Percentiles rank a stretch among this genome's conserved stretches.
phyloP scores from a whole-genome alignment of 768 basidiomycete genomes.

The Cystofilobasidium bisporidii region DNA sequence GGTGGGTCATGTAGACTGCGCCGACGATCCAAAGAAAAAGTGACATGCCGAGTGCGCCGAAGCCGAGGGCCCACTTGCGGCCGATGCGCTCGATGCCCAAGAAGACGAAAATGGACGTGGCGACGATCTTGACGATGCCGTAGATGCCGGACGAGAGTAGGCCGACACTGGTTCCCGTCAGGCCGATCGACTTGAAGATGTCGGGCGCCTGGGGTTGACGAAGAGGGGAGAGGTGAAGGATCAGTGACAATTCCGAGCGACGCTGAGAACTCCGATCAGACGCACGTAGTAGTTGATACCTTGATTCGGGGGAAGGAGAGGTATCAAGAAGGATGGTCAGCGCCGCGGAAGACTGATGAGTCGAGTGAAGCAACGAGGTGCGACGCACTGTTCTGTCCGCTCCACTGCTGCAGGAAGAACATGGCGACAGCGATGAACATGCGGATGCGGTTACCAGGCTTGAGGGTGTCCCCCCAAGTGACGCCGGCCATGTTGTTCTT shows the following conservation, averaged over 20 bases:
- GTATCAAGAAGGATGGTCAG: neutral
- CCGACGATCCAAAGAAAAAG: slow-evolving; percentile 13
- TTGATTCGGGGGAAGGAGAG: too few relatives aligned
- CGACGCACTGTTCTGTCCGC: slow-evolving; percentile 53
- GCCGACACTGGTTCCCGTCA: slow-evolving; percentile 36
- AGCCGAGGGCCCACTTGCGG: slow-evolving; percentile 28
- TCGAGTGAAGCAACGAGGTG: neutral
- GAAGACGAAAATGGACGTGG: slow-evolving; percentile 40
- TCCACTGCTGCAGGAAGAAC: slow-evolving; percentile 72
- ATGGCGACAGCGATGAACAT: slow-evolving; percentile 66
- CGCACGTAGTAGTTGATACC: slow-evolving; percentile 5
- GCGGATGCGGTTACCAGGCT: slow-evolving; percentile 59
- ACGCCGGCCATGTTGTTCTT: slow-evolving; percentile 55
- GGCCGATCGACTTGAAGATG: slow-evolving; percentile 40
- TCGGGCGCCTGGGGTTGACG: slow-evolving; percentile 45
- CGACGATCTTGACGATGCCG: slow-evolving; percentile 43
- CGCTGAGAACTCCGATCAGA: neutral
- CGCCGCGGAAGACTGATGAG: neutral
- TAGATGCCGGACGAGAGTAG: slow-evolving; percentile 42
- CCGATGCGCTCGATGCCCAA: slow-evolving; percentile 33
- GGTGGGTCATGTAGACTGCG: slow-evolving; percentile 23
- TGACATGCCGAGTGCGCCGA: slow-evolving; percentile 16
- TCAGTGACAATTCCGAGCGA: neutral
- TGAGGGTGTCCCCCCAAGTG: slow-evolving; percentile 50
- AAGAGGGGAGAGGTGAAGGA: neutral